Percentiles rank a stretch among this genome's conserved stretches.
phyloP scores from a whole-genome alignment of 495 filamentous ascomycete genomes.

The Trichoderma reesei region DNA sequence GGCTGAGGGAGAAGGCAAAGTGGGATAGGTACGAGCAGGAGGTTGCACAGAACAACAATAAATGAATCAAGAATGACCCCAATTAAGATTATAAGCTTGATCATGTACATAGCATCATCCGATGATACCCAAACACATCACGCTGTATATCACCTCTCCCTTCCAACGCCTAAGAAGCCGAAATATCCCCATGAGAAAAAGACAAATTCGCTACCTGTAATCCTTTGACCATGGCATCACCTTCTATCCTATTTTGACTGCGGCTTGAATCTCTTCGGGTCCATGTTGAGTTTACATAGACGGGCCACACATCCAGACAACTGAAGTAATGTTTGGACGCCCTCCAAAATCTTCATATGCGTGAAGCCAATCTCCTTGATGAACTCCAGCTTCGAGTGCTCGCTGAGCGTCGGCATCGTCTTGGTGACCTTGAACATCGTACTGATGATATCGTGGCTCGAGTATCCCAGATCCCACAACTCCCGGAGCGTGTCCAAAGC shows the following conservation, averaged over 20 bases:
- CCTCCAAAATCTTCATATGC: conserved; percentile 96
- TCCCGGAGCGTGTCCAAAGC: conserved; percentile 83
- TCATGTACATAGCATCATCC: conserved; percentile 3
- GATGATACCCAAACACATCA: conserved; percentile 6
- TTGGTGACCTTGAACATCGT: conserved; percentile 99
- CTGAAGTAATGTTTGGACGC: conserved; percentile 89
- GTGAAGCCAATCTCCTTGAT: conserved; percentile 98
- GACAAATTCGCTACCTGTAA: conserved; percentile 2
- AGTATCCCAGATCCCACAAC: conserved; percentile 90
- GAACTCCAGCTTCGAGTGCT: conserved; percentile 91
- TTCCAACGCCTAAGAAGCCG: not conserved
- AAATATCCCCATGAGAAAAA: not conserved
- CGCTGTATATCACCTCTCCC: not conserved
- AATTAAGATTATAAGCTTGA: not conserved
- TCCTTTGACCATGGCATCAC: not conserved
- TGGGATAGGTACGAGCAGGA: conserved; percentile 44
- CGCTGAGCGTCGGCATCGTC: conserved; percentile 76
- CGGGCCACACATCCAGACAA: conserved; percentile 84
- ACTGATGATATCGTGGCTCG: conserved; percentile 92
- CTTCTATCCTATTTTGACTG: conserved; percentile 3
- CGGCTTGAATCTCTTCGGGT: conserved; percentile 66
- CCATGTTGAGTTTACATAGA: conserved; percentile 91
- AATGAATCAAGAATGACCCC: not conserved
- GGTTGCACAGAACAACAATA: conserved; percentile 20
- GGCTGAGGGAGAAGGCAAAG: conserved; percentile 50